Evolutionary conservation across 495 filamentous ascomycete genomes (phyloP).

Genomic region (Penicillium malachiteum): DNA sequence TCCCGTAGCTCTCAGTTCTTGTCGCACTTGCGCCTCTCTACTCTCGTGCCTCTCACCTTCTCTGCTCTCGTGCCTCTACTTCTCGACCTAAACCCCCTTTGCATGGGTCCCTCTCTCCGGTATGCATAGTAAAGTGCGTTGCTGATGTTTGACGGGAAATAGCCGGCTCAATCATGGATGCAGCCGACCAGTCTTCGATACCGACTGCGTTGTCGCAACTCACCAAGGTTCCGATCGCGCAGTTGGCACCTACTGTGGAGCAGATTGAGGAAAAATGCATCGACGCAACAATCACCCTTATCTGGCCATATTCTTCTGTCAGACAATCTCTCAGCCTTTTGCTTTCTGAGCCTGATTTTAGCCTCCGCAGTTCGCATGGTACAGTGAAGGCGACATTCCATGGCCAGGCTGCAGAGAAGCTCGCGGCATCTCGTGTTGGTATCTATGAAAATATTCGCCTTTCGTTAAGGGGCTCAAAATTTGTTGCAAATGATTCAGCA

Average conservation of each 20-base stretch:
- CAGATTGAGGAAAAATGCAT: conserved; percentile 39
- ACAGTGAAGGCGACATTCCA: conserved; percentile 80
- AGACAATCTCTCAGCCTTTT: conserved; percentile 69
- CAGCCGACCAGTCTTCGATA: conserved; percentile 24
- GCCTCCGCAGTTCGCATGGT: conserved; percentile 72
- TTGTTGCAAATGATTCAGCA: conserved; percentile 45
- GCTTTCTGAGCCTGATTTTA: conserved; percentile 82
- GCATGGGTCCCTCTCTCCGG: background rate
- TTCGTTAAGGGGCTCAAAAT: conserved; percentile 63
- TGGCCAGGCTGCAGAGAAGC: conserved; percentile 67
- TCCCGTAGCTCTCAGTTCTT: background rate
- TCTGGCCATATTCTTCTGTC: conserved; percentile 88
- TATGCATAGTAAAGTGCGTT: background rate
- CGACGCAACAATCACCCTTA: conserved; percentile 71
- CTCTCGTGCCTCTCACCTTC: background rate
- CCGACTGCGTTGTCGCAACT: conserved; percentile 24
- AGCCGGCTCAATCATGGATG: conserved; percentile 34
- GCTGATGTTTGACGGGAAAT: conserved; percentile 17
- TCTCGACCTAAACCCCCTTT: background rate
- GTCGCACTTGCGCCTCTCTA: conserved; percentile 4
- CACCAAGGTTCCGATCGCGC: conserved; percentile 60
- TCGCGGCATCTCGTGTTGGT: conserved; percentile 62
- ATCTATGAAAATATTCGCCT: conserved; percentile 76
- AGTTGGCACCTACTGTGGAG: conserved; percentile 58
- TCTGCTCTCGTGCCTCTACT: background rate